Evolutionary conservation across 768 basidiomycete genomes (phyloP), one percentile per base, ranked within the genome.

Genomic region (Wakefieldia striispora): DNA sequence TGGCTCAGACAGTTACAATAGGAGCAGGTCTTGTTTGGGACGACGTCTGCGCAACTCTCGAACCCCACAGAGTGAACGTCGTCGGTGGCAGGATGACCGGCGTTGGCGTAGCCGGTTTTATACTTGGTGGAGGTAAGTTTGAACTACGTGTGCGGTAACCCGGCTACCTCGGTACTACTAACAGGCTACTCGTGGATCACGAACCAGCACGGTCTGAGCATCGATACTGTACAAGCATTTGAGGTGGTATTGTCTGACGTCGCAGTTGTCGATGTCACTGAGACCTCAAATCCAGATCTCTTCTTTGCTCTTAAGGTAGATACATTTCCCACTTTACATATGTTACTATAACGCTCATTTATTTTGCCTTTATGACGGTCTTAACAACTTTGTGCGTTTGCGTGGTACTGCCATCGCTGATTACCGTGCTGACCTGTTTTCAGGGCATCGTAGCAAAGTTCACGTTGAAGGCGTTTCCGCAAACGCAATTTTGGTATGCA

Each of bases 371-470:
- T 45, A 83, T 80, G 84, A 84, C 27, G 83, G 83, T 10, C 61
- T 72, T 54, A 84, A 86, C 53, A 86, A 86, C 53, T 84, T 82
- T 50, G 75, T 75, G 38, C 9, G 64, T 43, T n/a, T 12, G 17
- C 17, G 21, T 29, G 9, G 2, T 17, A 47, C 14, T 37, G 5
- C 19, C 31, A 6, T 7, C 2, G 3, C 16, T 1, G 7, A 39
- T 33, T 6, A n/a, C 19, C 23, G 20, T 6, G 10, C 7, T 49
- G 6, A 50, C 24, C 24, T 7, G 12, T 1, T 4, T 33, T 13
- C 34, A 76, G 74, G 84, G 84, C 1, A 78, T 85, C 31, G 79
- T 85, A 3, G 85, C 83, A 1, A 72, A 64, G 36, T 79, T 86
- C 56, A 79, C 76, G 0, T 45, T 86, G 19, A 76, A 75, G 52